A percentile compares a stretch with the other conserved stretches of the same genome.
Evolutionary conservation across 1,284 basidiomycete genomes (phyloP).

Genomic region (Austroboletus rostrupii): DNA sequence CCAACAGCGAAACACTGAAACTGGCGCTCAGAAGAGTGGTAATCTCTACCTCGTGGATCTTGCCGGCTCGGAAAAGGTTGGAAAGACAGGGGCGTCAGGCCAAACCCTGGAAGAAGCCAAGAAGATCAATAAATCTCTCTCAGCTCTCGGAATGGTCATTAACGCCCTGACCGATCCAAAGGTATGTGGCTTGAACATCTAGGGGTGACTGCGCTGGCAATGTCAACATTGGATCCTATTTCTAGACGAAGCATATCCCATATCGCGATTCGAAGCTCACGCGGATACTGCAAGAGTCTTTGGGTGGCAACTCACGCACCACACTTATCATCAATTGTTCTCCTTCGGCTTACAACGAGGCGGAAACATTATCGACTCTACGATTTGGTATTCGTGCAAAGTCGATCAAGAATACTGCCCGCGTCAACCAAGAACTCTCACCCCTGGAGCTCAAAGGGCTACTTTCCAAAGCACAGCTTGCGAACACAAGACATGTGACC

Average conservation of each 20-base stretch:
- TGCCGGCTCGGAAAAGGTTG: conserved; percentile 98
- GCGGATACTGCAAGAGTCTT: conserved; percentile 98
- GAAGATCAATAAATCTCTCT: conserved; percentile 99
- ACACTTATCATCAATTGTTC: conserved; percentile 99
- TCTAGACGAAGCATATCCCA: conserved; percentile 91
- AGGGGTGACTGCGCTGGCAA: conserved; percentile 3
- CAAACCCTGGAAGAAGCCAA: conserved; percentile 99
- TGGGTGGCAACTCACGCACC: conserved; percentile 98
- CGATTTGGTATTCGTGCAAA: conserved; percentile 99
- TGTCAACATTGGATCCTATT: conserved; percentile 3
- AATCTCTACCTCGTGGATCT: conserved; percentile 98
- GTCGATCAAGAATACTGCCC: conserved; percentile 99
- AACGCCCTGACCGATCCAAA: conserved; percentile 97
- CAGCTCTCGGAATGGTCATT: conserved; percentile 99
- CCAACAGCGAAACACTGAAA: conserved; percentile 94
- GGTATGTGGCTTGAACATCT: conserved; percentile 42
- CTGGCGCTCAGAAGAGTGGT: conserved; percentile 92
- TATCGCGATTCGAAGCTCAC: conserved; percentile 99
- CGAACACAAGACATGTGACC: conserved; percentile 80
- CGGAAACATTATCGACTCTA: conserved; percentile 95
- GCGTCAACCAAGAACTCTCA: conserved; percentile 97
- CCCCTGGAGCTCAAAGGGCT: conserved; percentile 93
- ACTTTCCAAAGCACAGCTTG: conserved; percentile 86
- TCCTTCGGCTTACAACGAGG: conserved; percentile 93
- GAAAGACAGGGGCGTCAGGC: conserved; percentile 98